These are phyloP conservation scores for Ceratobasidium sp. DNA, from an alignment of 1,284 basidiomycete species.

Conservation along the genomic window DNA sequence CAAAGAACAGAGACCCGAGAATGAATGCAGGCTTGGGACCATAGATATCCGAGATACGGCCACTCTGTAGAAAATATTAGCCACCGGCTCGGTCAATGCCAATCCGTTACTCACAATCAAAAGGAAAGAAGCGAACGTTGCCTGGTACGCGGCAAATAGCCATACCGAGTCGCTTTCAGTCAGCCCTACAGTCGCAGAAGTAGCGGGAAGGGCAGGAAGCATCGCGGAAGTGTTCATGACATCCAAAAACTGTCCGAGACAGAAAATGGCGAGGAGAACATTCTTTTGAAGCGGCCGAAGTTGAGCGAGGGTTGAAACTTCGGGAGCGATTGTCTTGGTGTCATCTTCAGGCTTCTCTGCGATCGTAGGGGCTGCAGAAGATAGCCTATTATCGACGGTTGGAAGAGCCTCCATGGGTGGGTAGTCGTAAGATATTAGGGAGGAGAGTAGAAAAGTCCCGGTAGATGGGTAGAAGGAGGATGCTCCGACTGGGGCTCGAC, in stretches of 20 bases:
- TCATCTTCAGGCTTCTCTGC: slow-evolving; percentile 22
- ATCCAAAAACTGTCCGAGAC: slow-evolving; percentile 57
- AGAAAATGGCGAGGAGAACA: slow-evolving; percentile 54
- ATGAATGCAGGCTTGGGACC: slow-evolving; percentile 37
- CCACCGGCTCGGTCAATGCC: neutral
- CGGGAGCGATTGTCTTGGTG: slow-evolving; percentile 17
- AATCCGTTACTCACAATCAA: slow-evolving; percentile 27
- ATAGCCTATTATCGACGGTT: neutral
- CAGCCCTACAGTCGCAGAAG: slow-evolving; percentile 44
- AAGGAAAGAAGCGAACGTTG: slow-evolving; percentile 36
- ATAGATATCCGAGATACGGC: slow-evolving; percentile 40
- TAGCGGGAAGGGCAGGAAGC: slow-evolving; percentile 54
- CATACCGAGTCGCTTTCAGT: slow-evolving; percentile 36
- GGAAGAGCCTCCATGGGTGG: neutral
- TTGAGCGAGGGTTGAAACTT: slow-evolving; percentile 7
- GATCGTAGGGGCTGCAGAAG: slow-evolving; percentile 16
- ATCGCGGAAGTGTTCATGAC: slow-evolving; percentile 59
- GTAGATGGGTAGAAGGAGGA: no score
- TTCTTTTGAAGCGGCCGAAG: slow-evolving; percentile 44
- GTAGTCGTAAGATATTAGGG: no score
- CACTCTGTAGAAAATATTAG: slow-evolving; percentile 10
- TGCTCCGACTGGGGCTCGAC: no score
- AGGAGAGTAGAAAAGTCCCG: no score
- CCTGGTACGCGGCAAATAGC: slow-evolving; percentile 38
- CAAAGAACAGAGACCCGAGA: slow-evolving; percentile 33